Percentiles rank a stretch among this genome's conserved stretches.
Evolutionary conservation across 208 protist genomes (phyloP).

Genomic region (Leishmania amazonensis): DNA sequence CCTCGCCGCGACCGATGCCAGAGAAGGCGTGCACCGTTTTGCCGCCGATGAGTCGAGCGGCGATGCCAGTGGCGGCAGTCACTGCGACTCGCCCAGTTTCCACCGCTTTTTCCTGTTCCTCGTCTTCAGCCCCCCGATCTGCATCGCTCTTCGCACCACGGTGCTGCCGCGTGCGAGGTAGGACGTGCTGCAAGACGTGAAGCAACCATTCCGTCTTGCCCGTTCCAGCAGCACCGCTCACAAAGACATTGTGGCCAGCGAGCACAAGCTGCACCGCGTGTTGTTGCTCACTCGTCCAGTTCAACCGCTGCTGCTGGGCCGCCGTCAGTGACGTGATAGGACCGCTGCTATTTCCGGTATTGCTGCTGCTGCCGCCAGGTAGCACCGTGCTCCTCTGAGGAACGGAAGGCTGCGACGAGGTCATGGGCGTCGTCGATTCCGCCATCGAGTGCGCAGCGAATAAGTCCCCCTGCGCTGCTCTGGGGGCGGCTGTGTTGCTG

Average conservation of each 20-base stretch:
- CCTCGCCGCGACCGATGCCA: constrained; percentile 65
- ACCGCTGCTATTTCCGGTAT: not conserved
- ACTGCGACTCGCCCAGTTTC: constrained; percentile 30
- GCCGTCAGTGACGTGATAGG: not conserved
- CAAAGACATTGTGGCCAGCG: constrained; percentile 66
- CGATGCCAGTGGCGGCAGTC: constrained; percentile 79
- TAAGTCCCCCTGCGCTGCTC: not conserved
- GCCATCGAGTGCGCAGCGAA: not conserved
- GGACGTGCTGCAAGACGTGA: constrained; percentile 48
- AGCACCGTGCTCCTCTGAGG: not conserved
- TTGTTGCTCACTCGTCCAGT: constrained; percentile 56
- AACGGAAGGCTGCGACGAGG: not conserved
- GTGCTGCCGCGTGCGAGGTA: constrained; percentile 15
- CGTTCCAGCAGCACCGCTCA: constrained; percentile 79
- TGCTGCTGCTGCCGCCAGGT: not conserved
- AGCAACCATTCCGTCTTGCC: constrained; percentile 82
- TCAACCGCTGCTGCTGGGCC: not conserved
- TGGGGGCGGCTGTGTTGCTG: not conserved
- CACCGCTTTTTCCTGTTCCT: not conserved
- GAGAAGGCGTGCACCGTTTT: constrained; percentile 74
- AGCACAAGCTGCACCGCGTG: constrained; percentile 44
- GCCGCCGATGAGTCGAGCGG: constrained; percentile 73
- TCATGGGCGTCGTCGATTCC: not conserved
- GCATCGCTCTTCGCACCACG: not conserved
- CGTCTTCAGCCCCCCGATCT: not conserved